Percentiles rank a stretch among this genome's conserved stretches.
Conservation (phyloP, 148 eudicot genomes). For the Rhododendron williamsianum region DNA sequence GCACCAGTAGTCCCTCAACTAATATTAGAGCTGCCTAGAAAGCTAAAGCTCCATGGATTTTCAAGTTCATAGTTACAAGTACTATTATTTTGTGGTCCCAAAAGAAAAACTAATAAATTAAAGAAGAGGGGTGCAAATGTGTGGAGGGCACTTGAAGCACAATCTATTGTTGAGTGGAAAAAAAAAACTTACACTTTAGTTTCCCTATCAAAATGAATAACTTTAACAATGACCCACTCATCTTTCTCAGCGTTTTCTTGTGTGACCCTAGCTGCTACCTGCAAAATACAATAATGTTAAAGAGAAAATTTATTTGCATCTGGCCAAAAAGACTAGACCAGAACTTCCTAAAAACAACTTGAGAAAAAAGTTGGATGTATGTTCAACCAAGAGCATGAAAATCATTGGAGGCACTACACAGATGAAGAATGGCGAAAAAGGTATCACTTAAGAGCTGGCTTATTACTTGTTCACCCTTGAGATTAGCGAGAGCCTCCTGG, state of each 20-base stretch:
- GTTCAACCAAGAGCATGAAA: neutral
- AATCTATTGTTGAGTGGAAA: neutral
- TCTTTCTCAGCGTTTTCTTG: constrained; percentile 84
- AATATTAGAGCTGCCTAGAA: neutral
- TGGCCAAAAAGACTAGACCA: neutral
- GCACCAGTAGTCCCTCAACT: neutral
- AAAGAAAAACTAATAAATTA: neutral
- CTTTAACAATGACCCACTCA: constrained; percentile 93
- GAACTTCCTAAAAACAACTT: neutral
- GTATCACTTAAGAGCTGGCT: neutral
- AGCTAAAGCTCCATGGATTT: neutral
- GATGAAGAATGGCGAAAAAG: neutral
- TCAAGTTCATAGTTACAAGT: neutral
- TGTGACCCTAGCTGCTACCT: constrained; percentile 90
- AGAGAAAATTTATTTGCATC: neutral
- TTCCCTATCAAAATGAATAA: constrained; percentile 81
- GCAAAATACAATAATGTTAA: constrained; percentile 16
- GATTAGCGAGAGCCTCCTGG: constrained; percentile 67
- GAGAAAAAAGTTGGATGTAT: neutral
- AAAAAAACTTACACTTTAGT: constrained; percentile 61
- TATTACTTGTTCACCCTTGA: constrained; percentile 93
- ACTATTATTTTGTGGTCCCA: neutral
- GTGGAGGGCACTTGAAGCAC: neutral
- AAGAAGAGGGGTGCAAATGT: neutral
- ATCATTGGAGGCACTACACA: neutral